Evolutionary conservation across 306 rosid genomes (phyloP).

Genomic region (Mucuna pruriens): DNA sequence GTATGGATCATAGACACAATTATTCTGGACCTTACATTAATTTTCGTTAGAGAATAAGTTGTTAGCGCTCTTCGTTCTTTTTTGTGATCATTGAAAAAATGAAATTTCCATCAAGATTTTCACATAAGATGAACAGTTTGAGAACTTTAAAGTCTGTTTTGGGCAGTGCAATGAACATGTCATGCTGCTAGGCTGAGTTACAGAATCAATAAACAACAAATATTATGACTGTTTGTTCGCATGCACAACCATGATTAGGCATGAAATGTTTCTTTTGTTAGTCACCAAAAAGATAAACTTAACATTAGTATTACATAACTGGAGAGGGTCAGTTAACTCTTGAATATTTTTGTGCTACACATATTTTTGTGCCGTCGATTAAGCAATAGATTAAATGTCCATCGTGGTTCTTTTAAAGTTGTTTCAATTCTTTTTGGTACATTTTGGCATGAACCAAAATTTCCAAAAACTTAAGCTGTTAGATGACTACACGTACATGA

Average conservation of each 20-base stretch:
- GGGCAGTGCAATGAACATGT: slow-evolving; percentile 4
- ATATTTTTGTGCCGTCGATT: not conserved
- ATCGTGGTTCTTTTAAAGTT: not conserved
- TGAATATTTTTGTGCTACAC: not conserved
- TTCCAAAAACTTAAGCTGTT: not conserved
- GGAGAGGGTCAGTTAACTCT: not conserved
- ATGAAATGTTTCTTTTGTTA: not conserved
- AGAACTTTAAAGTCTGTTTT: slow-evolving; percentile 21
- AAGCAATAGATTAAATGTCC: not conserved
- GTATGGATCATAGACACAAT: not conserved
- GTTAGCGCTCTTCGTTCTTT: not conserved
- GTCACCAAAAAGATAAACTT: slow-evolving; percentile 9
- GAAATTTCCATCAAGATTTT: not conserved
- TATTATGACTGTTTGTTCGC: slow-evolving; percentile 7
- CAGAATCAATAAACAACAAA: slow-evolving; percentile 1
- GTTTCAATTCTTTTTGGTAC: not conserved
- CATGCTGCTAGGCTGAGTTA: slow-evolving; percentile 4
- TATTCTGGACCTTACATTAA: not conserved
- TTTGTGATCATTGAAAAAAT: not conserved
- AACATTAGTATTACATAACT: not conserved
- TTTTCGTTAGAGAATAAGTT: not conserved
- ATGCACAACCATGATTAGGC: slow-evolving; percentile 17
- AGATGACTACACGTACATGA: not conserved
- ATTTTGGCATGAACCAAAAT: not conserved
- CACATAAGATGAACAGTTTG: not conserved